Evolutionary conservation across 306 rosid species (phyloP).

Genomic region (Cicer yamashitae): DNA sequence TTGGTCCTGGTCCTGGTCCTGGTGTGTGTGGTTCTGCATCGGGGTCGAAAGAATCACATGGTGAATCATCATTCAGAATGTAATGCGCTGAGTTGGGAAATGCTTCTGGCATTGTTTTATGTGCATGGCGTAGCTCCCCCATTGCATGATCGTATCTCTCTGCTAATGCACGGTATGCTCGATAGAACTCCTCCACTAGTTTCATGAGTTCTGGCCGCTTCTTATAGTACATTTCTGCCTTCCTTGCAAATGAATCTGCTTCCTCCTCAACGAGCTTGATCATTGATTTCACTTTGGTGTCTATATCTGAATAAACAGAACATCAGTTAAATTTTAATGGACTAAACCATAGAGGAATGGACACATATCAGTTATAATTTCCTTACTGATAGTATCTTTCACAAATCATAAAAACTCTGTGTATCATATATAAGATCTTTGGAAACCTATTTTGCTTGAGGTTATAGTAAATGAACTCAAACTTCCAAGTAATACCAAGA

Average conservation of each 20-base stretch:
- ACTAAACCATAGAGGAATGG: conserved; percentile 14
- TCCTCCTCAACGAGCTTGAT: conserved; percentile 94
- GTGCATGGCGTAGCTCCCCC: conserved; percentile 87
- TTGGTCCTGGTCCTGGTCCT: background rate
- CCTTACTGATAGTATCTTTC: conserved; percentile 24
- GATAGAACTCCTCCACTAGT: conserved; percentile 94
- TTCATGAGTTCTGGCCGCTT: conserved; percentile 95
- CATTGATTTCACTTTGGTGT: conserved; percentile 93
- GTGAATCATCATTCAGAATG: conserved; percentile 61
- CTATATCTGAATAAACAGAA: conserved; percentile 74
- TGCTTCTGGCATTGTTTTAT: conserved; percentile 81
- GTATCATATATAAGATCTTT: conserved; percentile 15
- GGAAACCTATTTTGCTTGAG: conserved; percentile 21
- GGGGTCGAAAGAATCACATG: conserved; percentile 57
- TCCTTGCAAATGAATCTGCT: conserved; percentile 96
- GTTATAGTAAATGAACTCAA: background rate
- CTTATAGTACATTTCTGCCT: conserved; percentile 97
- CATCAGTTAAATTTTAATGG: conserved; percentile 33
- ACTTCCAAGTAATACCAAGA: background rate
- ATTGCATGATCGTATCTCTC: conserved; percentile 98
- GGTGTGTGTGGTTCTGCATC: conserved; percentile 58
- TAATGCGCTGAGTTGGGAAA: conserved; percentile 74
- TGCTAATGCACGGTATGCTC: conserved; percentile 98
- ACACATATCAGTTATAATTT: background rate
- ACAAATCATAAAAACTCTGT: conserved; percentile 13